A percentile compares a stretch with the other conserved stretches of the same genome.
phyloP scores from a whole-genome alignment of 192 early-diverging fungal species.

The Bifiguratus adelaidae region DNA sequence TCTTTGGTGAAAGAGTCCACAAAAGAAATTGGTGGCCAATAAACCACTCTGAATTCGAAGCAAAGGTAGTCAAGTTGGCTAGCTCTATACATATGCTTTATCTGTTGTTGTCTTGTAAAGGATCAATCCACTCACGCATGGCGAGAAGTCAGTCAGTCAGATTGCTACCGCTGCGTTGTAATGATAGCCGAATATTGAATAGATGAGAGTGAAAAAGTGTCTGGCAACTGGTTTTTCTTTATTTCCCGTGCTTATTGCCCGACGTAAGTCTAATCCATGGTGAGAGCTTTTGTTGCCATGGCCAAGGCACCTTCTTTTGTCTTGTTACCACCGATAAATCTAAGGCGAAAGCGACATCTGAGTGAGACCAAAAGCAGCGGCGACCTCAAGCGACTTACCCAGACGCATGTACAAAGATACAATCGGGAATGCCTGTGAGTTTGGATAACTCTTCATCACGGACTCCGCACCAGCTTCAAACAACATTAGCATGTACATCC shows the following conservation, averaged over 20 bases:
- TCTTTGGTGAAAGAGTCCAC: constrained; percentile 45
- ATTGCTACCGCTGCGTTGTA: too few relatives aligned
- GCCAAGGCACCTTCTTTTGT: constrained; percentile 65
- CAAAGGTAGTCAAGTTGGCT: too few relatives aligned
- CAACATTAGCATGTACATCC: background rate
- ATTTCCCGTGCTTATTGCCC: too few relatives aligned
- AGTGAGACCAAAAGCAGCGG: background rate
- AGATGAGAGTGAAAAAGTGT: too few relatives aligned
- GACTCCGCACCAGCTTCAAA: constrained; percentile 53
- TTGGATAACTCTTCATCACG: constrained; percentile 79
- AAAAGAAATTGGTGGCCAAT: background rate
- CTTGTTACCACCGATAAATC: constrained; percentile 78
- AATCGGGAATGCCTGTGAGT: constrained; percentile 60
- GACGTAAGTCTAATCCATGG: too few relatives aligned
- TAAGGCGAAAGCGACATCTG: constrained; percentile 14
- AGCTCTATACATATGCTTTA: too few relatives aligned
- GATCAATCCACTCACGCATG: too few relatives aligned
- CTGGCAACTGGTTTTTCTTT: too few relatives aligned
- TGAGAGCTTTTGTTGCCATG: constrained; percentile 54
- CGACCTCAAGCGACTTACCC: constrained; percentile 18
- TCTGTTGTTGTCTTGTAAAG: too few relatives aligned
- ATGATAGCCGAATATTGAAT: too few relatives aligned
- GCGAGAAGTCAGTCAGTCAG: too few relatives aligned
- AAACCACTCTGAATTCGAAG: too few relatives aligned
- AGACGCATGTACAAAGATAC: constrained; percentile 80